A percentile compares a stretch with the other conserved stretches of the same genome.
These are phyloP conservation scores for Exophiala calicioides DNA, from an alignment of 2,329 filamentous ascomycete genomes.

Conservation along the genomic window DNA sequence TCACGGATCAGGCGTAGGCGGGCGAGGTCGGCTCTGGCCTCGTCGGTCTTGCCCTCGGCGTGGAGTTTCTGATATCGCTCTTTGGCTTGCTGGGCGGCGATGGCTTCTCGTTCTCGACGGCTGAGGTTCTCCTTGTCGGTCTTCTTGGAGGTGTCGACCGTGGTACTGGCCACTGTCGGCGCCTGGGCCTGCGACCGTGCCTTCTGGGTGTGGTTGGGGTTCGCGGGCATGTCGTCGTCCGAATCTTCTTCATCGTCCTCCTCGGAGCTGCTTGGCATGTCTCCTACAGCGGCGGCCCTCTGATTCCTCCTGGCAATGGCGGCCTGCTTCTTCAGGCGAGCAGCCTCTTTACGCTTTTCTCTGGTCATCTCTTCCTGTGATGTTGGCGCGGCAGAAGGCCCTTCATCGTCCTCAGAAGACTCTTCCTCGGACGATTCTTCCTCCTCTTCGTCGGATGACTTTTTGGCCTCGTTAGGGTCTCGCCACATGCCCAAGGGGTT, in stretches of 20 bases:
- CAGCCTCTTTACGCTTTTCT: conserved; percentile 82
- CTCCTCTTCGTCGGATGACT: conserved; percentile 53
- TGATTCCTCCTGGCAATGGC: conserved; percentile 76
- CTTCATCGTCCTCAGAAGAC: conserved; percentile 49
- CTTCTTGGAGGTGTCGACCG: conserved; percentile 59
- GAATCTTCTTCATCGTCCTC: conserved; percentile 42
- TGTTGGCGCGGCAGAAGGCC: conserved; percentile 43
- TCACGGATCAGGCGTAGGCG: conserved; percentile 79
- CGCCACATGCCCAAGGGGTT: conserved; percentile 89
- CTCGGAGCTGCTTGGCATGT: conserved; percentile 71
- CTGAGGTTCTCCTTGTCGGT: conserved; percentile 59
- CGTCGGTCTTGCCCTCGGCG: conserved; percentile 92
- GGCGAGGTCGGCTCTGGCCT: conserved; percentile 86
- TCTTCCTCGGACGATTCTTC: conserved; percentile 51
- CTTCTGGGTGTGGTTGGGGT: conserved; percentile 79
- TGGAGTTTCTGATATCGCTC: conserved; percentile 91
- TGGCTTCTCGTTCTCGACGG: conserved; percentile 71
- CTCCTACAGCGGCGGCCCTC: conserved; percentile 74
- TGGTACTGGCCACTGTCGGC: conserved; percentile 15
- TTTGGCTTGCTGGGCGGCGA: conserved; percentile 84
- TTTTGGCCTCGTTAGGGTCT: conserved; percentile 34
- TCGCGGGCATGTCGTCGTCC: conserved; percentile 62
- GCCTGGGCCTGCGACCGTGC: conserved; percentile 65
- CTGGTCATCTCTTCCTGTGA: conserved; percentile 63
- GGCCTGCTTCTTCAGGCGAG: conserved; percentile 88